Evolutionary conservation across 2,329 filamentous ascomycete species (phyloP).

Genomic region (Epichloe glyceriae): DNA sequence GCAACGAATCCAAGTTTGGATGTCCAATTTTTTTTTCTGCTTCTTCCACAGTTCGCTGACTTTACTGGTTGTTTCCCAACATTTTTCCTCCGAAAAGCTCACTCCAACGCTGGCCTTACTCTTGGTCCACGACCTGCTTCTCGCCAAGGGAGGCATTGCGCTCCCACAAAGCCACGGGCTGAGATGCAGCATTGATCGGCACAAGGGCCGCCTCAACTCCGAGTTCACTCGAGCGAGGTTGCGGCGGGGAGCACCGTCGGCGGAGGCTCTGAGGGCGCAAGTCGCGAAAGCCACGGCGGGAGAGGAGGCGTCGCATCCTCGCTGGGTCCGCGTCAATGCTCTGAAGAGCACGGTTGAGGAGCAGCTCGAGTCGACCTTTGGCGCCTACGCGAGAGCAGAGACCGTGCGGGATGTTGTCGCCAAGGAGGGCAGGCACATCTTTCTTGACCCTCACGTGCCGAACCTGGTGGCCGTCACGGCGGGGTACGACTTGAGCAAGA

Average conservation of each 20-base stretch:
- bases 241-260: slow-evolving; percentile 51
- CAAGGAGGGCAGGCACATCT: slow-evolving; percentile 37
- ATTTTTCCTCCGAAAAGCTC: slow-evolving; percentile 38
- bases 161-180: slow-evolving; percentile 70
- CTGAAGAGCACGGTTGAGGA: slow-evolving; percentile 57
- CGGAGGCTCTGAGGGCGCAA: slow-evolving; percentile 51
- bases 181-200: slow-evolving; percentile 59
- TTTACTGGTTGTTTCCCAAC: neutral
- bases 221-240: slow-evolving; percentile 75
- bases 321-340: slow-evolving; percentile 84
- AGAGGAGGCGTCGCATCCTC: slow-evolving; percentile 51
- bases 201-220: slow-evolving; percentile 67
- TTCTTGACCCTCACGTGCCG: slow-evolving; percentile 70
- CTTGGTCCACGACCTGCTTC: slow-evolving; percentile 72
- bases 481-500: slow-evolving; percentile 57
- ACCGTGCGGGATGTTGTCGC: slow-evolving; percentile 43
- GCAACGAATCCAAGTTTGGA: slow-evolving; percentile 5
- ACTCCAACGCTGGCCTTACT: slow-evolving; percentile 69
- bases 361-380: slow-evolving; percentile 65
- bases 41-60: neutral
- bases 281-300: slow-evolving; percentile 38
- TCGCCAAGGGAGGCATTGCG: slow-evolving; percentile 71
- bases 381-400: slow-evolving; percentile 42
- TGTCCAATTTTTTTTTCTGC: neutral
- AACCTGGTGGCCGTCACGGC: slow-evolving; percentile 70